These are phyloP conservation scores for Aspergillus leporis DNA, from an alignment of 495 filamentous ascomycete genomes.

Conservation along the genomic window DNA sequence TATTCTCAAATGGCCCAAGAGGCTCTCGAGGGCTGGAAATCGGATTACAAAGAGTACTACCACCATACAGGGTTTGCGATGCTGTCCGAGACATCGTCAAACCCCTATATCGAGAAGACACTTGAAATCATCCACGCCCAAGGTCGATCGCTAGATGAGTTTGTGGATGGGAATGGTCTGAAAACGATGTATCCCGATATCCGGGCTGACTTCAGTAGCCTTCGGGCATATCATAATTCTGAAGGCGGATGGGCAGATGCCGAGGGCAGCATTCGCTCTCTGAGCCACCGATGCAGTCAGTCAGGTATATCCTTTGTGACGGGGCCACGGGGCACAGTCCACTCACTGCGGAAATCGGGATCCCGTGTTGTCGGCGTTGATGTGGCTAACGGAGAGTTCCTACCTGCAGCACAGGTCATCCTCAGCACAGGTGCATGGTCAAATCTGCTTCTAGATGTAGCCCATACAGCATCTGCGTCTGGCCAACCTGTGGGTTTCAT, in stretches of 20 bases:
- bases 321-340: slow-evolving; percentile 30
- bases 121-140: slow-evolving; percentile 19
- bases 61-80: slow-evolving; percentile 31
- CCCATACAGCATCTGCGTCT: slow-evolving; percentile 30
- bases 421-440: slow-evolving; percentile 82
- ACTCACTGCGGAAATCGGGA: slow-evolving; percentile 21
- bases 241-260: slow-evolving; percentile 76
- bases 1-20: slow-evolving; percentile 64
- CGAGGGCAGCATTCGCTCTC: slow-evolving; percentile 60
- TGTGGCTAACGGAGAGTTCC: slow-evolving; percentile 45
- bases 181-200: slow-evolving; percentile 27
- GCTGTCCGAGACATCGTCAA: slow-evolving; percentile 26
- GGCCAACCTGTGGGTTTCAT: slow-evolving; percentile 76
- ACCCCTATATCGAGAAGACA: slow-evolving; percentile 28
- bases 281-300: slow-evolving; percentile 37
- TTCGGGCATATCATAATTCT: slow-evolving; percentile 67
- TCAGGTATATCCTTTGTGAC: slow-evolving; percentile 32
- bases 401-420: slow-evolving; percentile 67
- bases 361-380: slow-evolving; percentile 50
- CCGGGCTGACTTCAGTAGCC: slow-evolving; percentile 22
- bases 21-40: slow-evolving; percentile 65
- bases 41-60: slow-evolving; percentile 32
- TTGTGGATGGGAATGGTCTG: slow-evolving; percentile 23
- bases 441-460: slow-evolving; percentile 49
- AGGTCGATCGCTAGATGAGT: slow-evolving; percentile 26